Percentiles rank a stretch among this genome's conserved stretches.
These are phyloP conservation scores for Alternaria metachromatica DNA, from an alignment of 2,329 filamentous ascomycete genomes.

Conservation along the genomic window DNA sequence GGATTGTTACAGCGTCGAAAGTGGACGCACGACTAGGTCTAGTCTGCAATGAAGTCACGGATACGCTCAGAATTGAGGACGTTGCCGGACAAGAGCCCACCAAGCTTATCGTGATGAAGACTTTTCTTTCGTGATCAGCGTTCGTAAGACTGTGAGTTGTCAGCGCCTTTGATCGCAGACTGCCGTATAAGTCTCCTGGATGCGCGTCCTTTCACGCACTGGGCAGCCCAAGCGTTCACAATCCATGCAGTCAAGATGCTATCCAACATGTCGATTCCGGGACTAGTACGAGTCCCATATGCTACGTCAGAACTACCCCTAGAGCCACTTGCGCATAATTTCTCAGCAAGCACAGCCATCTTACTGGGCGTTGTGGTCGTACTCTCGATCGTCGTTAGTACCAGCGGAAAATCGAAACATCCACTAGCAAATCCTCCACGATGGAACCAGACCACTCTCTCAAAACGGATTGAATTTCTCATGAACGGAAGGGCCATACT, in stretches of 20 bases:
- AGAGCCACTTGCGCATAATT: neutral
- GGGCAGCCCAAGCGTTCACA: rapidly evolving
- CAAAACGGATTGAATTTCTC: neutral
- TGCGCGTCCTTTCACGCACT: neutral
- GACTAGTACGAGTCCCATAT: neutral
- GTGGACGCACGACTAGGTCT: neutral
- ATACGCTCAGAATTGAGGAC: neutral
- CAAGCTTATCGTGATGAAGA: neutral
- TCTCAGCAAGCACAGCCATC: neutral
- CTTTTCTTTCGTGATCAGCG: neutral
- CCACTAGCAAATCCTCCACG: neutral
- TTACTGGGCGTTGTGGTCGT: neutral
- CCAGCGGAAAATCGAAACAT: neutral
- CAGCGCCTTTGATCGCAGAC: neutral
- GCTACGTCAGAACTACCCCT: neutral
- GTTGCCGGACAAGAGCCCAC: neutral
- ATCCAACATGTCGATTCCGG: neutral
- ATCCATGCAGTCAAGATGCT: neutral
- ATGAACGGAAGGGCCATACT: neutral
- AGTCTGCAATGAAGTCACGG: neutral
- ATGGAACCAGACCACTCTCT: neutral
- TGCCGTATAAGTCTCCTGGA: neutral
- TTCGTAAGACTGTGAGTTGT: rapidly evolving
- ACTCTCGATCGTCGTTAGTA: neutral
- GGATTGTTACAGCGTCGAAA: neutral